Evolutionary conservation across 441 rosid genomes (phyloP).

Genomic region (Erodium trifolium): DNA sequence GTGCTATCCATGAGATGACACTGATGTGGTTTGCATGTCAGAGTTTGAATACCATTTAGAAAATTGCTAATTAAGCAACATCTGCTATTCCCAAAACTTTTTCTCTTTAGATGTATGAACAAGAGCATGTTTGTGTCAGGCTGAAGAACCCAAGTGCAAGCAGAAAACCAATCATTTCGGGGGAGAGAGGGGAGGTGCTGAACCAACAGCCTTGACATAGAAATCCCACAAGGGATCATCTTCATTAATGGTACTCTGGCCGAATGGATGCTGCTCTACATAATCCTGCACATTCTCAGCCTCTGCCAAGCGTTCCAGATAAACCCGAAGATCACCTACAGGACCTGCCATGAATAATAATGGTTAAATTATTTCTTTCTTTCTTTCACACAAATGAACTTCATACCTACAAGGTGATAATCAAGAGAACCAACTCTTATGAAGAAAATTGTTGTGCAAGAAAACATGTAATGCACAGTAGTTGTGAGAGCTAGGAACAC

Average conservation of each 20-base stretch:
- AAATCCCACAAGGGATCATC: slow-evolving; percentile 48
- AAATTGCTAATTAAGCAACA: neutral
- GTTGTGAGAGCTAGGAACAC: neutral
- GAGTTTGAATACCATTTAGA: neutral
- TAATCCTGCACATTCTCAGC: slow-evolving; percentile 53
- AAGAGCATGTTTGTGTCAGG: no score
- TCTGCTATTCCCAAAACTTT: neutral
- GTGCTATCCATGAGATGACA: neutral
- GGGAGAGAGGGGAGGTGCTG: slow-evolving; percentile 17
- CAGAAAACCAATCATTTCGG: neutral
- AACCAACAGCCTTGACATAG: slow-evolving; percentile 35
- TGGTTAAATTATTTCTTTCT: neutral
- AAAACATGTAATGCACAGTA: slow-evolving; percentile 2
- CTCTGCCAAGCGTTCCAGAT: slow-evolving; percentile 46
- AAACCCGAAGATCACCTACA: slow-evolving; percentile 58
- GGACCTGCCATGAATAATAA: slow-evolving; percentile 31
- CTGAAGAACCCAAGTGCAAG: neutral
- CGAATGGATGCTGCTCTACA: slow-evolving; percentile 57
- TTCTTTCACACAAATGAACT: no score
- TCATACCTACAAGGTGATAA: no score
- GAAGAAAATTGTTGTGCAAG: neutral
- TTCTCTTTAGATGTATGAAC: neutral
- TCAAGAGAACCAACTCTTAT: no score
- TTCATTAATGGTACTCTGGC: slow-evolving; percentile 55
- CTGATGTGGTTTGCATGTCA: neutral